phyloP scores from a whole-genome alignment of 768 basidiomycete genomes.

The Asterophora parasitica region DNA sequence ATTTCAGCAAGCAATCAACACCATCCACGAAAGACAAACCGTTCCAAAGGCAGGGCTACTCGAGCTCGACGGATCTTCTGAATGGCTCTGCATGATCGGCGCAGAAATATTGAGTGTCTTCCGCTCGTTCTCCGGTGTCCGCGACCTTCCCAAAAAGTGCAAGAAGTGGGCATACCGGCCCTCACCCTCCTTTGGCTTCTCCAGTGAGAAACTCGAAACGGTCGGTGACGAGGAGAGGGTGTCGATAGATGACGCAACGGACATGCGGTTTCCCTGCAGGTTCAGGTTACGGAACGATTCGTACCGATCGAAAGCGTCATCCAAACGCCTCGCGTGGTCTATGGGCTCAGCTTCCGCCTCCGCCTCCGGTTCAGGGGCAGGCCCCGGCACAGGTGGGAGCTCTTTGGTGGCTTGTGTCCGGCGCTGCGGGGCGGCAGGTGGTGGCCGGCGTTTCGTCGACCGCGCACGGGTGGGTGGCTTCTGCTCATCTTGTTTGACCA shows the following conservation, averaged over 20 bases:
- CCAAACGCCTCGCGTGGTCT: slow-evolving; percentile 44
- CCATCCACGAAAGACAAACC: slow-evolving; percentile 33
- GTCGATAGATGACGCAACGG: slow-evolving; percentile 59
- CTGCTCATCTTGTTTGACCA: slow-evolving; percentile 56
- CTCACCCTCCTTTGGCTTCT: slow-evolving; percentile 25
- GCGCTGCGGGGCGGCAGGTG: slow-evolving; percentile 45
- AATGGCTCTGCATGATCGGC: slow-evolving; percentile 45
- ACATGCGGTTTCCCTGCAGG: slow-evolving; percentile 38
- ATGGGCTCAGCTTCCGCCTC: slow-evolving; percentile 21
- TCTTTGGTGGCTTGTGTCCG: slow-evolving; percentile 35
- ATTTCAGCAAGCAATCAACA: background rate
- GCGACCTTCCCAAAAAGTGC: slow-evolving; percentile 58
- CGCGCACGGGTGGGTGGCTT: slow-evolving; percentile 37
- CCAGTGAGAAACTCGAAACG: slow-evolving; percentile 23
- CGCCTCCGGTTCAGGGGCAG: slow-evolving; percentile 15
- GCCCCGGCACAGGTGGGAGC: slow-evolving; percentile 48
- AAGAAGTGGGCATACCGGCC: slow-evolving; percentile 48
- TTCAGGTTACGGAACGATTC: slow-evolving; percentile 70
- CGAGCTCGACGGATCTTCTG: slow-evolving; percentile 33
- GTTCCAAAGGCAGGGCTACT: slow-evolving; percentile 65
- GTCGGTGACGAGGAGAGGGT: slow-evolving; percentile 39
- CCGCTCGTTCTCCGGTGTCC: slow-evolving; percentile 49
- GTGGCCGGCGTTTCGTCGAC: slow-evolving; percentile 32
- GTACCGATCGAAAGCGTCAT: slow-evolving; percentile 89
- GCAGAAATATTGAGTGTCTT: slow-evolving; percentile 60